Conservation (phyloP, 805 yeast genomes). For the Teunomyces cretensis region DNA sequence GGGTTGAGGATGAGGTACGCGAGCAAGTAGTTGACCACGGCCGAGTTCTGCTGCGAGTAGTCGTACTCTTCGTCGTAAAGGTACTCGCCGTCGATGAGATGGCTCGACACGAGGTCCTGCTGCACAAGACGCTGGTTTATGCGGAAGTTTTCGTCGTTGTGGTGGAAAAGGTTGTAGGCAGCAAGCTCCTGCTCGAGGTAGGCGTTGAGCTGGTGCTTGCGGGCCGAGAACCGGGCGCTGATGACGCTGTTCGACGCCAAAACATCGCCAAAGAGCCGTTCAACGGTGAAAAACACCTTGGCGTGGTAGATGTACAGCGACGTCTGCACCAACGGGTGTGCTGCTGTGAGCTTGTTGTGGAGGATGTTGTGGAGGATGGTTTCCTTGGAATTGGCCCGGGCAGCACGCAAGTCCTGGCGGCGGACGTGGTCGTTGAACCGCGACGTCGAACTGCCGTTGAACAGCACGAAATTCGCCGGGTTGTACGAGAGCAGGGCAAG, state of each 20-base stretch:
- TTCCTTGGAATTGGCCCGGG: constrained; percentile 18
- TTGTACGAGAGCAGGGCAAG: constrained; percentile 33
- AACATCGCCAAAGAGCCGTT: constrained; percentile 19
- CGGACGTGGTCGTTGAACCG: constrained; percentile 22
- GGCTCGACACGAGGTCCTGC: not conserved
- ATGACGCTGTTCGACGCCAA: constrained; percentile 14
- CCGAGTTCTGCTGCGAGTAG: constrained; percentile 17
- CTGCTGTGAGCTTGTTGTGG: constrained; percentile 18
- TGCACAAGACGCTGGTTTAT: not conserved
- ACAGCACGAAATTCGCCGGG: constrained; percentile 26
- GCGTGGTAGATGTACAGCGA: constrained; percentile 31
- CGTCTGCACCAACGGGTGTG: constrained; percentile 22
- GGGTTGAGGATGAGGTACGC: constrained; percentile 28
- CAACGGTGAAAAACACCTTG: constrained; percentile 33
- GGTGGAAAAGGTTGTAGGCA: constrained; percentile 16
- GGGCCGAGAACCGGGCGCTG: constrained; percentile 13
- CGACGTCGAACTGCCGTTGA: constrained; percentile 18
- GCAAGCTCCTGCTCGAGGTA: constrained; percentile 29
- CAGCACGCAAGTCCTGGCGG: constrained; percentile 14
- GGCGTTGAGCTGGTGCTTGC: constrained; percentile 22
- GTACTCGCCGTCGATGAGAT: constrained; percentile 15
- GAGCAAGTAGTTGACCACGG: constrained; percentile 31
- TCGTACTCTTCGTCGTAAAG: constrained; percentile 14
- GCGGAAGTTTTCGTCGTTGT: constrained; percentile 8
- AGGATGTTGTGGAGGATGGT: constrained; percentile 30